Base-by-base conservation (phyloP, 1,284 basidiomycete species). In the Trametes versicolor region DNA sequence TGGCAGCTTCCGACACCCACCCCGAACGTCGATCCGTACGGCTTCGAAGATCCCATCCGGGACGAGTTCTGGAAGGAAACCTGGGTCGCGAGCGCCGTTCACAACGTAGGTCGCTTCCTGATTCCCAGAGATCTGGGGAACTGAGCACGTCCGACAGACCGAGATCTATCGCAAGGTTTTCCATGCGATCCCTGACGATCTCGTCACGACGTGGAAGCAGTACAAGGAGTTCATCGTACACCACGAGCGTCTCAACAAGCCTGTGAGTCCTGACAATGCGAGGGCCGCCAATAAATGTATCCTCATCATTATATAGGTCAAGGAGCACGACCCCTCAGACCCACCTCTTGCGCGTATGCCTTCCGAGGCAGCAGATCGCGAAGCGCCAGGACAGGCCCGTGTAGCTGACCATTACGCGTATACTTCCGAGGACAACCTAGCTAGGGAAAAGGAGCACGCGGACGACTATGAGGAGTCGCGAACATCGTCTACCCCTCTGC, bases 141-240 rank as follows among this genome's bases (percentile, higher is more conserved):
- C 41, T 72, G 25, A 71, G 43, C 21, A 50, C 21, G 4, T 29
- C 25, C 41, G 57, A 29, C 66, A 97, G 93, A 98, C 96, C 65
- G 94, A 97, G 76, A 95, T 97, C 67, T 97, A 88, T 80, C 90
- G 95, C 62, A 96, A 94, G 76, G 95, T 98, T 0, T 98, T 98
- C 81, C 91, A 95, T 73, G 91, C 93, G 54, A 83, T 96, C 50
- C 96, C 96, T 4, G 96, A 98, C 75, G 96, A 98, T 76, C 81
- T 91, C 17, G 88, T 98, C 59, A 92, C 91, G 1, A 96, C 95
- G 0, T 98, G 96, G 97, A 95, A 96, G 72, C 93, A 95, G 74
- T 97, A 97, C 81, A 96, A 91, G 75, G 92, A 96, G 65, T 97
- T 94, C 72, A 77, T 90, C 47, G 78, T 85, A 37, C 85, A 94